phyloP scores from a whole-genome alignment of 805 yeast species.

The Ogataea pini region DNA sequence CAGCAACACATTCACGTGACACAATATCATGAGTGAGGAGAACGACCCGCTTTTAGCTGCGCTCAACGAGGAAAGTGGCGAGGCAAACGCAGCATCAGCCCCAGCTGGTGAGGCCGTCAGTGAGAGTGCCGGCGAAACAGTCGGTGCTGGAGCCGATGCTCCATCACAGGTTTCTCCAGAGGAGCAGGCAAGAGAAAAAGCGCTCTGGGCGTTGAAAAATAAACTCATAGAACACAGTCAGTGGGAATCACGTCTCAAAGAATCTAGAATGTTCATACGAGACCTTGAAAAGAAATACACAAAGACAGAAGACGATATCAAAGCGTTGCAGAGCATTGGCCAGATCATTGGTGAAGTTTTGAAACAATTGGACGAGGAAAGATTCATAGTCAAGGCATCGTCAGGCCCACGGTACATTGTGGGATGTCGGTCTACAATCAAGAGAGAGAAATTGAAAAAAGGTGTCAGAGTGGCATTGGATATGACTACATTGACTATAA shows the following conservation, averaged over 20 bases:
- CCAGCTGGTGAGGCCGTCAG: conserved; percentile 19
- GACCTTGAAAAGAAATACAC: conserved; percentile 81
- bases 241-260: conserved; percentile 90
- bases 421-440: conserved; percentile 93
- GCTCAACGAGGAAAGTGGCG: conserved; percentile 42
- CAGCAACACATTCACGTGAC: no score
- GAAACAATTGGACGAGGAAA: conserved; percentile 91
- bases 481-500: conserved; percentile 95
- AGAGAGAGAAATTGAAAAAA: conserved; percentile 77
- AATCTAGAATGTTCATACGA: conserved; percentile 77
- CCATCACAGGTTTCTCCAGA: conserved; percentile 18
- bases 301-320: conserved; percentile 95
- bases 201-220: conserved; percentile 75
- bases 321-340: conserved; percentile 95
- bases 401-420: conserved; percentile 98
- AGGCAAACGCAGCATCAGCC: conserved; percentile 21
- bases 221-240: conserved; percentile 90
- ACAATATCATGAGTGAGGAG: conserved; percentile 42
- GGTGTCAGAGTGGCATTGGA: conserved; percentile 97
- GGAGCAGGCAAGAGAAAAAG: conserved; percentile 54
- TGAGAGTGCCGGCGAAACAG: conserved; percentile 21
- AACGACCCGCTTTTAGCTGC: conserved; percentile 79
- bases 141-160: conserved; percentile 5
- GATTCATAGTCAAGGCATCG: conserved; percentile 94
- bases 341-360: conserved; percentile 96